Evolutionary conservation across 257 asterid species (phyloP).

Genomic region (Pogostemon cablin): DNA sequence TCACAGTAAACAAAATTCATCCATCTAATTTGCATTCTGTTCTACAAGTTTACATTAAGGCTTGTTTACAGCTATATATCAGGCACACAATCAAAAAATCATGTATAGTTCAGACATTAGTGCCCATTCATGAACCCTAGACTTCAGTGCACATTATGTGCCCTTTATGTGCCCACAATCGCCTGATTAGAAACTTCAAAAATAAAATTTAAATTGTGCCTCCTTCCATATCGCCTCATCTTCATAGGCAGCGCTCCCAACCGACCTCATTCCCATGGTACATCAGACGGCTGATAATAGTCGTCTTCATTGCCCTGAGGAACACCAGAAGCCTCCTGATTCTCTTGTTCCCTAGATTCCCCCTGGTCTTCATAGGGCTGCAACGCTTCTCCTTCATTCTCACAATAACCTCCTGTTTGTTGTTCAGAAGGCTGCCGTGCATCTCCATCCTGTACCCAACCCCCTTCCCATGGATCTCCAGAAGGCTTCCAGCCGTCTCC

Average conservation of each 20-base stretch:
- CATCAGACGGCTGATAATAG: slow-evolving; percentile 31
- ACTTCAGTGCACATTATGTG: neutral
- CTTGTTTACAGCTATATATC: neutral
- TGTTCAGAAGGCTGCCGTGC: slow-evolving; percentile 27
- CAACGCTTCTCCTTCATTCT: neutral
- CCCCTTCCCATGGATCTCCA: slow-evolving; percentile 14
- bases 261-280: slow-evolving; percentile 35
- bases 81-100: neutral
- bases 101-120: neutral
- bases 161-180: neutral
- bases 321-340: slow-evolving; percentile 15
- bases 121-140: neutral
- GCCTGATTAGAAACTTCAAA: neutral
- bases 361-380: slow-evolving; percentile 27
- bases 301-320: neutral
- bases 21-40: neutral
- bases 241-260: slow-evolving; percentile 27
- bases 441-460: slow-evolving; percentile 38
- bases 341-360: slow-evolving; percentile 7
- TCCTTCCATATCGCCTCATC: slow-evolving; percentile 50
- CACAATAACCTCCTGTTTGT: slow-evolving; percentile 6
- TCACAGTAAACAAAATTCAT: neutral
- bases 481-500: slow-evolving; percentile 34
- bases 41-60: neutral
- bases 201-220: neutral